A percentile compares a stretch with the other conserved stretches of the same genome.
phyloP scores from a whole-genome alignment of 1,284 basidiomycete species.

The Ganoderma lucidum region DNA sequence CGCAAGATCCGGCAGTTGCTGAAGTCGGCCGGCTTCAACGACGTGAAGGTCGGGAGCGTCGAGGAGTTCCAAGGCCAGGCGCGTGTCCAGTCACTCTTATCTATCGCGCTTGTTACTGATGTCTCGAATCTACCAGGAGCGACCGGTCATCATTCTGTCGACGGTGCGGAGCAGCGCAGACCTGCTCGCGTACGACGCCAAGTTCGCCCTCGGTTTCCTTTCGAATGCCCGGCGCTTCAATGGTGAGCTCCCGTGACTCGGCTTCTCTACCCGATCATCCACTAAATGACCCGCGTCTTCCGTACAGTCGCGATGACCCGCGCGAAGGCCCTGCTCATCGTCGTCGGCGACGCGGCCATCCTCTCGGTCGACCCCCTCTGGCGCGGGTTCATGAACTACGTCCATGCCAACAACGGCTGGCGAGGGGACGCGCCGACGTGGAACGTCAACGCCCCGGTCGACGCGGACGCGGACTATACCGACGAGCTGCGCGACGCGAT shows the following conservation, averaged over 20 bases:
- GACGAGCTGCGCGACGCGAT: slow-evolving; percentile 42
- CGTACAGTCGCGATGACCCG: slow-evolving; percentile 49
- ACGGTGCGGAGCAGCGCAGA: slow-evolving; percentile 53
- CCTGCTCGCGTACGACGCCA: slow-evolving; percentile 48
- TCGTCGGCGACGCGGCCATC: slow-evolving; percentile 62
- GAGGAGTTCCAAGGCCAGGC: slow-evolving; percentile 74
- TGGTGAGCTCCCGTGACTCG: slow-evolving; percentile 39
- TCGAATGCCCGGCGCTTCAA: slow-evolving; percentile 54
- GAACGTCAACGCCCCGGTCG: slow-evolving; percentile 50
- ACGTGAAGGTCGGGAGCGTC: slow-evolving; percentile 63
- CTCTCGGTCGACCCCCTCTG: slow-evolving; percentile 60
- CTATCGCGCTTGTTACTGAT: slow-evolving; percentile 50
- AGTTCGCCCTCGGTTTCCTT: slow-evolving; percentile 56
- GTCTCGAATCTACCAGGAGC: slow-evolving; percentile 50
- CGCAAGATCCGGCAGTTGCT: slow-evolving; percentile 52
- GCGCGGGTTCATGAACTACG: slow-evolving; percentile 61
- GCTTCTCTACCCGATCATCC: background rate
- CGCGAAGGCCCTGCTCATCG: slow-evolving; percentile 63
- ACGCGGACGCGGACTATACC: slow-evolving; percentile 41
- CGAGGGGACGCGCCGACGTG: slow-evolving; percentile 56
- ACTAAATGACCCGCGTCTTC: too few relatives aligned
- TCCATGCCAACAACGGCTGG: slow-evolving; percentile 55
- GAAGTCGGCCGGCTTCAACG: slow-evolving; percentile 40
- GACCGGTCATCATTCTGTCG: slow-evolving; percentile 53
- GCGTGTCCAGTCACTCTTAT: slow-evolving; percentile 22